phyloP scores from a whole-genome alignment of 2,329 filamentous ascomycete species.

The Alternaria brassicicola region DNA sequence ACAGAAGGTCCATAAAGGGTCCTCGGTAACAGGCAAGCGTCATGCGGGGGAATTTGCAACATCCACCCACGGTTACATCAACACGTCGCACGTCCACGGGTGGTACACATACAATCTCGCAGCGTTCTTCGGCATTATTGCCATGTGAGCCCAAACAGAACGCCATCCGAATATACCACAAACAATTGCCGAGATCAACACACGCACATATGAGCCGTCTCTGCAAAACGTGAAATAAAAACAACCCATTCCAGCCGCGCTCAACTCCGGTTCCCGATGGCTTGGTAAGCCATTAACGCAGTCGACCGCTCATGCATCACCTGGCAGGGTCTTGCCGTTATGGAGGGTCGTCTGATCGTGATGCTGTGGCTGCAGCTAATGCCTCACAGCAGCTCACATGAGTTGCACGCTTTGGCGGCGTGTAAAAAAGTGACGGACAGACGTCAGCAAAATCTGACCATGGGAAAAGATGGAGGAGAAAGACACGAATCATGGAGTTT shows the following conservation, averaged over 20 bases:
- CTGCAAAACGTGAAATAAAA: not conserved
- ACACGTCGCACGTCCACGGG: not conserved
- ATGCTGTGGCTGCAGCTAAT: conserved; percentile 10
- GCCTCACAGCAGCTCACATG: not conserved
- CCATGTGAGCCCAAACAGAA: not conserved
- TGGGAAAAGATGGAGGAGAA: not conserved
- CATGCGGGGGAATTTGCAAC: conserved; percentile 8
- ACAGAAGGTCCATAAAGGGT: not conserved
- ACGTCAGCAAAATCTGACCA: not conserved
- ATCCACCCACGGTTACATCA: not conserved
- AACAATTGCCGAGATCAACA: conserved; percentile 7
- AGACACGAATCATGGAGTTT: not conserved
- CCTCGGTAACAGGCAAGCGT: conserved; percentile 9
- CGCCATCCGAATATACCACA: not conserved
- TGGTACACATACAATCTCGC: not conserved
- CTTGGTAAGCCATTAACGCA: conserved; percentile 10
- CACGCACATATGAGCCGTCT: not conserved
- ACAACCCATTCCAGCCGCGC: conserved; percentile 11
- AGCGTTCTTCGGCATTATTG: not conserved
- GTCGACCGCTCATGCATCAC: conserved; percentile 1
- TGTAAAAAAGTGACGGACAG: not conserved
- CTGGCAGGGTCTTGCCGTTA: not conserved
- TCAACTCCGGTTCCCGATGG: conserved; percentile 18
- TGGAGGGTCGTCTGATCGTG: not conserved
- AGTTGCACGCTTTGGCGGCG: not conserved